Evolutionary conservation across 2,329 filamentous ascomycete genomes (phyloP).

Genomic region (Cercospora zeina): DNA sequence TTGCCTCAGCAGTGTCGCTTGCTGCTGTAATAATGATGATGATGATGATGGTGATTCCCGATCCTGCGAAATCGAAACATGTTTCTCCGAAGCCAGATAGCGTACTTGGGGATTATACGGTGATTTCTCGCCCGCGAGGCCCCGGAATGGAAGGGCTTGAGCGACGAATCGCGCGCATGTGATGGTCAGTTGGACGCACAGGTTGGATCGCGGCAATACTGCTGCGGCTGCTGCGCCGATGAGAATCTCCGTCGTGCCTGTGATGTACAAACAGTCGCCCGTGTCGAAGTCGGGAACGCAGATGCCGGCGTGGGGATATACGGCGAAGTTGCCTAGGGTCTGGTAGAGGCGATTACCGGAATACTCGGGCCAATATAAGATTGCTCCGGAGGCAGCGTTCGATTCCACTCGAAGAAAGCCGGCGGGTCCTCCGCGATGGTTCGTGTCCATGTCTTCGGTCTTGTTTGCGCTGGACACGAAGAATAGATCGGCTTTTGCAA

Average conservation of each 20-base stretch:
- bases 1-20: slow-evolving; percentile 60
- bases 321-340: slow-evolving; percentile 72
- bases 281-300: slow-evolving; percentile 73
- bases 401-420: slow-evolving; percentile 72
- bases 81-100: slow-evolving; percentile 61
- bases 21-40: no score
- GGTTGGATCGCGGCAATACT: slow-evolving; percentile 67
- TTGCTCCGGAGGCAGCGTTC: slow-evolving; percentile 50
- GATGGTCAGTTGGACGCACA: slow-evolving; percentile 69
- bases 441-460: slow-evolving; percentile 72
- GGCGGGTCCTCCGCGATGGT: slow-evolving; percentile 71
- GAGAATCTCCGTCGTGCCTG: slow-evolving; percentile 67
- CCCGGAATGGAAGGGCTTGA: slow-evolving; percentile 68
- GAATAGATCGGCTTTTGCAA: slow-evolving; percentile 69
- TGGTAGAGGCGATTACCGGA: slow-evolving; percentile 84
- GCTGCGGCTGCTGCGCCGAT: slow-evolving; percentile 62
- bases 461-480: slow-evolving; percentile 71
- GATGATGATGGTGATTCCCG: no score
- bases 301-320: slow-evolving; percentile 67
- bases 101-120: slow-evolving; percentile 79
- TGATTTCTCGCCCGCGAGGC: slow-evolving; percentile 58
- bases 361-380: slow-evolving; percentile 77
- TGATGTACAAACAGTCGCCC: slow-evolving; percentile 72
- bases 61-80: slow-evolving; percentile 20
- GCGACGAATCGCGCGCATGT: slow-evolving; percentile 62